Percentiles rank a stretch among this genome's conserved stretches.
Evolutionary conservation across 2,329 filamentous ascomycete species (phyloP).

Genomic region (Helminthosporium solani): DNA sequence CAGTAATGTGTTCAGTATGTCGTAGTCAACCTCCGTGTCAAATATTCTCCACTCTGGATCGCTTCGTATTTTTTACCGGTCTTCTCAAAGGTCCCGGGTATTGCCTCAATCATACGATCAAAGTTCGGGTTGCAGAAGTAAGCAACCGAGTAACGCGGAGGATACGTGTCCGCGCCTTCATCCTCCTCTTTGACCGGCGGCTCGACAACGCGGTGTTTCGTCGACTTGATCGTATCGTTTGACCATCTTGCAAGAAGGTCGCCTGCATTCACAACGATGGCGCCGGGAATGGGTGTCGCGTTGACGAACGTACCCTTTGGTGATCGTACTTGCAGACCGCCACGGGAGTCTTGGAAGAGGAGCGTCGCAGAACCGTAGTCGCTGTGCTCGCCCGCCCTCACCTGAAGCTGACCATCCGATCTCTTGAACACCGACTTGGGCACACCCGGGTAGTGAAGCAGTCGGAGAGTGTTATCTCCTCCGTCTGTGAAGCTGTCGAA

Average conservation of each 20-base stretch:
- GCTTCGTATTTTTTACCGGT: constrained; percentile 75
- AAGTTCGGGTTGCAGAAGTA: constrained; percentile 92
- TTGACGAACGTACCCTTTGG: constrained; percentile 78
- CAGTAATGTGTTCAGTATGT: constrained; percentile 53
- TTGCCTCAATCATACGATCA: constrained; percentile 71
- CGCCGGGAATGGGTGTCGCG: constrained; percentile 76
- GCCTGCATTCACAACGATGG: constrained; percentile 85
- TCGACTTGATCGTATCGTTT: constrained; percentile 89
- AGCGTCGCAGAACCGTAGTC: constrained; percentile 55
- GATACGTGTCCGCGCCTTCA: constrained; percentile 59
- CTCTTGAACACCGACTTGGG: constrained; percentile 63
- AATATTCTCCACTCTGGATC: constrained; percentile 77
- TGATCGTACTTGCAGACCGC: constrained; percentile 63
- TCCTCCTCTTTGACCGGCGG: constrained; percentile 58
- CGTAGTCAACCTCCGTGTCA: constrained; percentile 73
- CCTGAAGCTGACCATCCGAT: constrained; percentile 69
- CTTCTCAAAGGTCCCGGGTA: constrained; percentile 73
- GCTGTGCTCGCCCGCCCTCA: constrained; percentile 76
- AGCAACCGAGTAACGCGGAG: constrained; percentile 78
- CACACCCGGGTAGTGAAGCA: constrained; percentile 76
- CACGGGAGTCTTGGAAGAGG: constrained; percentile 55
- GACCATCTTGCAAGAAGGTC: constrained; percentile 85
- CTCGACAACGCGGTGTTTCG: constrained; percentile 85
- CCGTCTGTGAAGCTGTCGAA: constrained; percentile 73
- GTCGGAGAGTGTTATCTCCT: constrained; percentile 57